Evolutionary conservation across 306 rosid species (phyloP).

Genomic region (Crataegus laevigata): DNA sequence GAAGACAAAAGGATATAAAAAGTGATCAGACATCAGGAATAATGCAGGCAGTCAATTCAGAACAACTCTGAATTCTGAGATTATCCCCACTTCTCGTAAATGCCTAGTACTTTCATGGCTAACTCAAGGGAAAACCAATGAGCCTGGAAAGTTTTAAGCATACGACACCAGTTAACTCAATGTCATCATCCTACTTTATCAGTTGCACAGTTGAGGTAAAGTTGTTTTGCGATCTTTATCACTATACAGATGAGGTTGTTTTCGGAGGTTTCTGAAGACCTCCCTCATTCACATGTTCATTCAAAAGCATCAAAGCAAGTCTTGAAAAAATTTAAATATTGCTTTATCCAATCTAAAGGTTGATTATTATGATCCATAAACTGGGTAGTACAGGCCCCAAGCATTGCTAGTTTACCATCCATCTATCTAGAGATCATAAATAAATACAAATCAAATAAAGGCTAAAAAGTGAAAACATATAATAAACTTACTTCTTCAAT

Average conservation of each 20-base stretch:
- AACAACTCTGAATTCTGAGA: background rate
- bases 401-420: background rate
- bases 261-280: background rate
- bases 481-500: conserved; percentile 75
- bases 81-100: background rate
- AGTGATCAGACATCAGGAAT: background rate
- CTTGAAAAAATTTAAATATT: background rate
- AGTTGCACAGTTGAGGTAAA: background rate
- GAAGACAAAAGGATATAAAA: background rate
- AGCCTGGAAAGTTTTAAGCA: background rate
- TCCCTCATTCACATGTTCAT: background rate
- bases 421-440: background rate
- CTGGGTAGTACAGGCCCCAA: background rate
- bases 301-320: background rate
- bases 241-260: background rate
- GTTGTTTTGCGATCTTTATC: background rate
- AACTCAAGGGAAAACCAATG: background rate
- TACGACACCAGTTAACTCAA: background rate
- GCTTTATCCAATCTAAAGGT: background rate
- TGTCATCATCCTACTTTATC: background rate
- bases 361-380: background rate
- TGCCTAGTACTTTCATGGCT: background rate
- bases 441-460: background rate
- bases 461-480: background rate
- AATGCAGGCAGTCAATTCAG: background rate